phyloP scores from a whole-genome alignment of 2,329 filamentous ascomycete genomes.

The Aureobasidium sp. region DNA sequence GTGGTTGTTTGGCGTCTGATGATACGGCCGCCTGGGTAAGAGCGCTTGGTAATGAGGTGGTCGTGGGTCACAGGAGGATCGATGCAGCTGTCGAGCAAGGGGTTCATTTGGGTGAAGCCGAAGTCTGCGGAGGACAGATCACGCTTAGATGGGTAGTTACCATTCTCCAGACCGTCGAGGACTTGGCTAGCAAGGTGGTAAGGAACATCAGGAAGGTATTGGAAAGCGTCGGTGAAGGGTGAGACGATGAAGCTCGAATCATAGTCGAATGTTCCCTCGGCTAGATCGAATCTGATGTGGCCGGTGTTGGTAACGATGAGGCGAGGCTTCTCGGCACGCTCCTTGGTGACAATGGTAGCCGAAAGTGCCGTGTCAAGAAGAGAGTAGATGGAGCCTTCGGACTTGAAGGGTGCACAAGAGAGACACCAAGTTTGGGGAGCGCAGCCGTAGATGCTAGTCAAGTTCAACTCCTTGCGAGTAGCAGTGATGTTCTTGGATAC shows the following conservation, averaged over 20 bases:
- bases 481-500: constrained; percentile 44
- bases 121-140: constrained; percentile 26
- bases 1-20: constrained; percentile 41
- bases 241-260: constrained; percentile 34
- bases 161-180: constrained; percentile 37
- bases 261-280: constrained; percentile 54
- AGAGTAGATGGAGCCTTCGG: constrained; percentile 47
- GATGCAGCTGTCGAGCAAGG: constrained; percentile 37
- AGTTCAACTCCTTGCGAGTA: constrained; percentile 44
- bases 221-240: constrained; percentile 46
- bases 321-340: constrained; percentile 20
- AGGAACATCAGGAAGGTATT: constrained; percentile 46
- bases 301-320: constrained; percentile 50
- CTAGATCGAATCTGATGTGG: constrained; percentile 52
- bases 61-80: constrained; percentile 35
- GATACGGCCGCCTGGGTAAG: constrained; percentile 30
- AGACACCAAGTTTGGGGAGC: constrained; percentile 53
- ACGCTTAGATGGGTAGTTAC: constrained; percentile 28
- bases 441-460: constrained; percentile 46
- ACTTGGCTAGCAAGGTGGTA: constrained; percentile 38
- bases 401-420: constrained; percentile 45
- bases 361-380: constrained; percentile 34
- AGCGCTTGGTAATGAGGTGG: constrained; percentile 22
- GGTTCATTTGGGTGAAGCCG: constrained; percentile 25
- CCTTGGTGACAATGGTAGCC: constrained; percentile 11